Conservation (phyloP, 768 basidiomycete genomes). For the Clitopilus hobsonii region DNA sequence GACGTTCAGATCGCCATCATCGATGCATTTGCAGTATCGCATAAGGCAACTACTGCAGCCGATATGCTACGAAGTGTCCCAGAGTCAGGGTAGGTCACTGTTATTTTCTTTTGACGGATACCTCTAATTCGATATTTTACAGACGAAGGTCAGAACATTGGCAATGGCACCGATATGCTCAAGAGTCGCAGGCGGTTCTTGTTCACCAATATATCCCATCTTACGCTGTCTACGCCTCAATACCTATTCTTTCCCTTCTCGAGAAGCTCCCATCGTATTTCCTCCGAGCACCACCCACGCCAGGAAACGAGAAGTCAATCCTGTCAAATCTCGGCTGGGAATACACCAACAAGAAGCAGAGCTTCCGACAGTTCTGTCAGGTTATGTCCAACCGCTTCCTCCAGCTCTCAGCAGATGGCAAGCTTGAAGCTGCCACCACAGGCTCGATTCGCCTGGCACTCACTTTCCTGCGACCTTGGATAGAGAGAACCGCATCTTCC, state of each 20-base stretch:
- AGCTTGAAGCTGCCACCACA: conserved; percentile 61
- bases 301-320: conserved; percentile 23
- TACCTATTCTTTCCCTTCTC: conserved; percentile 62
- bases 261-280: conserved; percentile 74
- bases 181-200: conserved; percentile 74
- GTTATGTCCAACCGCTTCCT: conserved; percentile 63
- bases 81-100: conserved; percentile 50
- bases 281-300: conserved; percentile 23
- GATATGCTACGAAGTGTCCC: conserved; percentile 52
- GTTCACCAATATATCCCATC: conserved; percentile 65
- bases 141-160: conserved; percentile 42
- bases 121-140: background rate
- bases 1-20: conserved; percentile 77
- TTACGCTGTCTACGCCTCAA: conserved; percentile 61
- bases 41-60: conserved; percentile 58
- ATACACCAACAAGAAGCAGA: conserved; percentile 51
- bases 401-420: conserved; percentile 46
- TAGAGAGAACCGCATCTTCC: conserved; percentile 40
- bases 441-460: conserved; percentile 66
- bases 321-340: conserved; percentile 44
- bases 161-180: conserved; percentile 73
- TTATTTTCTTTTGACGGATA: background rate
- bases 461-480: conserved; percentile 66
- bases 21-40: conserved; percentile 56
- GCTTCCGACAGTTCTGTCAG: conserved; percentile 68